These are phyloP conservation scores for Phytophthora cajani DNA, from an alignment of 352 stramenopile genomes.

Conservation along the genomic window DNA sequence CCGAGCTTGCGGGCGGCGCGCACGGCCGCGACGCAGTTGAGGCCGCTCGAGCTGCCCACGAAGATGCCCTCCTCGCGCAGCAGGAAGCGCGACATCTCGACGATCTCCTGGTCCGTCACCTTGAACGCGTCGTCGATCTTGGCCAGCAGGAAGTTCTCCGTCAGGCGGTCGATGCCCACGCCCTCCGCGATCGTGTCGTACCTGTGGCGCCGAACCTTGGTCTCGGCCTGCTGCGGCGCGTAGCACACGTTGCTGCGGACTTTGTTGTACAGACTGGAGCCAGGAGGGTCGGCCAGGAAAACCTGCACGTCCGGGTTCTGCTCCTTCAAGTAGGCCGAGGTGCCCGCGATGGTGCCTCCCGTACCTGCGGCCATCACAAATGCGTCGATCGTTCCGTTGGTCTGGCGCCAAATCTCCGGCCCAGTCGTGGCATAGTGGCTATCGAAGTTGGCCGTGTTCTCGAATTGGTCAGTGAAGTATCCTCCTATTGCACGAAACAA, in stretches of 20 bases:
- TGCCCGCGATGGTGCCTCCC: constrained; percentile 97
- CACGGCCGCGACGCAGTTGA: constrained; percentile 89
- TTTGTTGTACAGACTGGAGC: constrained; percentile 97
- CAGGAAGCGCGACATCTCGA: constrained; percentile 98
- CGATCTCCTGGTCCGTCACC: constrained; percentile 95
- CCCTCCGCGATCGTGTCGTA: constrained; percentile 97
- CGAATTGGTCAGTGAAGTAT: constrained; percentile 98
- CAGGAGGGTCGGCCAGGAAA: constrained; percentile 96
- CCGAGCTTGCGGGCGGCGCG: constrained; percentile 77
- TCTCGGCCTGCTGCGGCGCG: constrained; percentile 94
- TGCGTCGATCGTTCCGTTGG: constrained; percentile 91
- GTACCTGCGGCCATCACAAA: constrained; percentile 99
- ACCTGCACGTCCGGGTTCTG: constrained; percentile 87
- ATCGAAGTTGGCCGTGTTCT: constrained; percentile 96
- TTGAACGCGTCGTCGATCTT: constrained; percentile 89
- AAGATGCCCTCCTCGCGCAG: constrained; percentile 96
- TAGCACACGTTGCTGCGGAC: constrained; percentile 96
- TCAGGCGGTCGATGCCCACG: constrained; percentile 98
- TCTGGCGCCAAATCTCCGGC: constrained; percentile 96
- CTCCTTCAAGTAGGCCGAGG: constrained; percentile 94
- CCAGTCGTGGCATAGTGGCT: constrained; percentile 95
- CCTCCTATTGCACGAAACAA: constrained; percentile 53
- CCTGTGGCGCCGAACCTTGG: constrained; percentile 91
- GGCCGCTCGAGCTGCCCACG: constrained; percentile 89
- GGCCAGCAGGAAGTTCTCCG: constrained; percentile 94